These are phyloP conservation scores for Euryodendron excelsum DNA, from an alignment of 148 eudicot species.

Conservation along the genomic window DNA sequence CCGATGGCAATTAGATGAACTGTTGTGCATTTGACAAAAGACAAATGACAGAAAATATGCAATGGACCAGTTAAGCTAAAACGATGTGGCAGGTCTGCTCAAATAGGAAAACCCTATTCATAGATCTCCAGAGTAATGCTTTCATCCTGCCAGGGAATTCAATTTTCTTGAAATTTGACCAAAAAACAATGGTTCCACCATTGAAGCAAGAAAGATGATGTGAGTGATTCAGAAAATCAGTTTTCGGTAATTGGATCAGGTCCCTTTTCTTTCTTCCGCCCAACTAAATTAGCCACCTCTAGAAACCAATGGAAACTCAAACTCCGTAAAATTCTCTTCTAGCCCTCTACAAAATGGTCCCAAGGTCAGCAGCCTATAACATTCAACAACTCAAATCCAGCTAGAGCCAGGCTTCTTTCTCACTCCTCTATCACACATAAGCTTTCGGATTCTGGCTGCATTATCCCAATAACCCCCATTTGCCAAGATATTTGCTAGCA, in stretches of 20 bases:
- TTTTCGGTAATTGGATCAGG: background rate
- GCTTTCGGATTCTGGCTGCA: constrained; percentile 43
- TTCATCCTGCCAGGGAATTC: background rate
- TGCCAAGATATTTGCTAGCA: constrained; percentile 48
- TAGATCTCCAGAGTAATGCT: background rate
- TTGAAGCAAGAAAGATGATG: too few species aligned
- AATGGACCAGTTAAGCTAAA: background rate
- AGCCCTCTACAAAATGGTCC: background rate
- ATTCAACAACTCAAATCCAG: constrained; percentile 31
- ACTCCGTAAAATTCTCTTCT: too few species aligned
- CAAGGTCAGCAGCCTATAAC: background rate
- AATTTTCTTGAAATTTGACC: too few species aligned
- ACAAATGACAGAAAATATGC: background rate
- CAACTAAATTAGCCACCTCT: background rate
- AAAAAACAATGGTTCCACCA: too few species aligned
- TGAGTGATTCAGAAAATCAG: too few species aligned
- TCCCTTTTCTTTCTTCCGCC: background rate
- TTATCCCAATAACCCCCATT: constrained; percentile 50
- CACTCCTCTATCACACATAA: constrained; percentile 40
- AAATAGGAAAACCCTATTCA: background rate
- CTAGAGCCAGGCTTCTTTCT: constrained; percentile 45
- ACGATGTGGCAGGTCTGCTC: background rate
- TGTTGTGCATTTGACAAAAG: background rate
- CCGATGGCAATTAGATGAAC: background rate
- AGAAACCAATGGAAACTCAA: too few species aligned